phyloP scores from a whole-genome alignment of 108 stramenopile species.

The Nitzschia sp. region DNA sequence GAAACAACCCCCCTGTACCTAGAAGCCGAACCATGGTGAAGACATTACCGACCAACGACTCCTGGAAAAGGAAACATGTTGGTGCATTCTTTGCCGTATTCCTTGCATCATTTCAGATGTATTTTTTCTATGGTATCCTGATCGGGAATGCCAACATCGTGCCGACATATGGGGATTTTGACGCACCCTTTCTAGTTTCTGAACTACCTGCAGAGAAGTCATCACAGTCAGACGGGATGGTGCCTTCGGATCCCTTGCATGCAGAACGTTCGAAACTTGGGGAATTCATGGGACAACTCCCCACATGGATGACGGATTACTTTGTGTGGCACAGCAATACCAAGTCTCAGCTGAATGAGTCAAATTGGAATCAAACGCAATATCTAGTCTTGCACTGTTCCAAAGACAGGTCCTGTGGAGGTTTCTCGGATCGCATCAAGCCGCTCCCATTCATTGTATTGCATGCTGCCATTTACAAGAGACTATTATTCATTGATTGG shows the following conservation, averaged over 20 bases:
- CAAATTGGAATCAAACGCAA: conserved; percentile 33
- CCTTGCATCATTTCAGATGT: too few species aligned
- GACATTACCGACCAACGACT: too few species aligned
- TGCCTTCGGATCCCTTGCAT: neutral
- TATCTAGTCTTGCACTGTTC: conserved; percentile 43
- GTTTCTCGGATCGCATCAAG: conserved; percentile 46
- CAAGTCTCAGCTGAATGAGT: neutral
- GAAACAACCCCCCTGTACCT: too few species aligned
- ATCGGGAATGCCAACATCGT: too few species aligned
- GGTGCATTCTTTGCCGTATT: too few species aligned
- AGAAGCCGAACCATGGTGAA: too few species aligned
- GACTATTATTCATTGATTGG: conserved; percentile 51
- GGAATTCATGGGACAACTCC: conserved; percentile 12
- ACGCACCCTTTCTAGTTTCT: neutral
- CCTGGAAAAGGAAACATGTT: too few species aligned
- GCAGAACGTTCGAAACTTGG: too few species aligned
- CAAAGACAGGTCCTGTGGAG: conserved; percentile 28
- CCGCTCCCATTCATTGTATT: conserved; percentile 34
- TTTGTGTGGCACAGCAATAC: conserved; percentile 41
- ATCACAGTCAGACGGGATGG: neutral
- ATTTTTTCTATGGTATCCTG: too few species aligned
- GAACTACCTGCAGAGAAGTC: neutral
- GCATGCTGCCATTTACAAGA: conserved; percentile 30
- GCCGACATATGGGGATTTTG: neutral
- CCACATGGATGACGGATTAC: conserved; percentile 50